phyloP scores from a whole-genome alignment of 1,284 basidiomycete genomes.

The Quambalaria eucalypti region DNA sequence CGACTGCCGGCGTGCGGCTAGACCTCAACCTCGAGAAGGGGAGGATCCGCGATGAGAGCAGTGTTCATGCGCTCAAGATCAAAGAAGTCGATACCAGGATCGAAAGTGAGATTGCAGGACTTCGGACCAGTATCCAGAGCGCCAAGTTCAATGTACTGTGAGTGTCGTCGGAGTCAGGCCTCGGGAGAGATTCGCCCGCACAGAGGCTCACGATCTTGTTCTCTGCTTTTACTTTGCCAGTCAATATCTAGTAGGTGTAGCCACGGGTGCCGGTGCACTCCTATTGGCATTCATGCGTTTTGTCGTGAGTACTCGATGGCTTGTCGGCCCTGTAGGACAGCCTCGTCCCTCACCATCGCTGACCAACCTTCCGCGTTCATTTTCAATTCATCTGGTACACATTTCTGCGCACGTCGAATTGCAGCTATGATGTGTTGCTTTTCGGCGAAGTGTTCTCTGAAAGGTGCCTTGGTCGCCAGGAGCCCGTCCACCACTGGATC shows the following conservation, averaged over 20 bases:
- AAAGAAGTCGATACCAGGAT: slow-evolving; percentile 97
- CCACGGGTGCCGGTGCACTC: slow-evolving; percentile 76
- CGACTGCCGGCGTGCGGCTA: slow-evolving; percentile 84
- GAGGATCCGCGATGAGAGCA: slow-evolving; percentile 84
- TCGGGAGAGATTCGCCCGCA: background rate
- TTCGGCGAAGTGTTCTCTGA: too few species aligned
- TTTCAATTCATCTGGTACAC: too few species aligned
- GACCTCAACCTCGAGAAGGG: slow-evolving; percentile 97
- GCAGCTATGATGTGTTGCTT: too few species aligned
- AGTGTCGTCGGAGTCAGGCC: slow-evolving; percentile 1
- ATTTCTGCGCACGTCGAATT: too few species aligned
- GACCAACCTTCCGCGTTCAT: too few species aligned
- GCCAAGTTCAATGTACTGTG: slow-evolving; percentile 60
- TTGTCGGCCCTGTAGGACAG: too few species aligned
- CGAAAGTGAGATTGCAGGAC: slow-evolving; percentile 85
- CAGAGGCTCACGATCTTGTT: background rate
- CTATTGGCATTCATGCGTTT: slow-evolving; percentile 69
- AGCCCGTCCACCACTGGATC: too few species aligned
- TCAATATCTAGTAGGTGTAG: slow-evolving; percentile 49
- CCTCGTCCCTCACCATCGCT: too few species aligned
- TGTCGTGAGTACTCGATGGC: slow-evolving; percentile 47
- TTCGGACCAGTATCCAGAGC: slow-evolving; percentile 82
- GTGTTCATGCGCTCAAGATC: slow-evolving; percentile 88
- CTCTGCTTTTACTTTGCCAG: background rate
- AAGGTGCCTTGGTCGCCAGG: too few species aligned